These are phyloP conservation scores for Beta lomatogona DNA, from an alignment of 179 eudicot genomes.

Conservation along the genomic window DNA sequence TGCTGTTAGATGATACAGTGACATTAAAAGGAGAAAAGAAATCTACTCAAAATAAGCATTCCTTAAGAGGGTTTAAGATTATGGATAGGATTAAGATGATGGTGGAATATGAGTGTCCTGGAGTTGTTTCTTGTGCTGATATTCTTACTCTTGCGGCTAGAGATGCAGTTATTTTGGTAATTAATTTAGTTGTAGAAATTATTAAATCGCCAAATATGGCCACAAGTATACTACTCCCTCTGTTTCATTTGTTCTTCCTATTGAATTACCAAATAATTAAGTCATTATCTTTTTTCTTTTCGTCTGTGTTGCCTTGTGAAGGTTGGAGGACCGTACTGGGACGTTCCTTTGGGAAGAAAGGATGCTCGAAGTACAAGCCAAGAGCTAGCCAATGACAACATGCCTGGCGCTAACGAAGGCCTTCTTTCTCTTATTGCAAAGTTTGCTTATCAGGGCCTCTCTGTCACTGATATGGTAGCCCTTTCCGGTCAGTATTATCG, in stretches of 20 bases:
- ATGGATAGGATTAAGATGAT: conserved; percentile 72
- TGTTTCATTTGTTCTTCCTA: no score
- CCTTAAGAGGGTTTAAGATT: conserved; percentile 67
- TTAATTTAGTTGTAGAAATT: not conserved
- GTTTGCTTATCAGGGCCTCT: conserved; percentile 71
- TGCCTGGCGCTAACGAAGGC: conserved; percentile 69
- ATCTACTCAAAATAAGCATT: conserved; percentile 55
- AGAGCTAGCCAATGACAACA: conserved; percentile 50
- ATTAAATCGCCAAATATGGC: no score
- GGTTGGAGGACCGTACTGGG: conserved; percentile 98
- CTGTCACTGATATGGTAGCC: conserved; percentile 90
- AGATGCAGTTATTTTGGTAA: conserved; percentile 79
- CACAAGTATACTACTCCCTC: not conserved
- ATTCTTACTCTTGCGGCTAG: conserved; percentile 86
- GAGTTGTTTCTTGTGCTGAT: conserved; percentile 88
- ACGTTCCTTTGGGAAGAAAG: conserved; percentile 80
- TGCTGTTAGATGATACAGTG: conserved; percentile 72
- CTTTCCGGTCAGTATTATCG: conserved; percentile 61
- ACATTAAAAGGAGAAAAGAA: conserved; percentile 80
- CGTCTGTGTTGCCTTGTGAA: conserved; percentile 20
- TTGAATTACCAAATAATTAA: no score
- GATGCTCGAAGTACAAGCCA: conserved; percentile 70
- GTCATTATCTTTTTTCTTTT: not conserved
- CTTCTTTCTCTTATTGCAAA: conserved; percentile 75
- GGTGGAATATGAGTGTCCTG: conserved; percentile 91